Base-by-base conservation (phyloP, 441 rosid species). In the Populus hybrid region DNA sequence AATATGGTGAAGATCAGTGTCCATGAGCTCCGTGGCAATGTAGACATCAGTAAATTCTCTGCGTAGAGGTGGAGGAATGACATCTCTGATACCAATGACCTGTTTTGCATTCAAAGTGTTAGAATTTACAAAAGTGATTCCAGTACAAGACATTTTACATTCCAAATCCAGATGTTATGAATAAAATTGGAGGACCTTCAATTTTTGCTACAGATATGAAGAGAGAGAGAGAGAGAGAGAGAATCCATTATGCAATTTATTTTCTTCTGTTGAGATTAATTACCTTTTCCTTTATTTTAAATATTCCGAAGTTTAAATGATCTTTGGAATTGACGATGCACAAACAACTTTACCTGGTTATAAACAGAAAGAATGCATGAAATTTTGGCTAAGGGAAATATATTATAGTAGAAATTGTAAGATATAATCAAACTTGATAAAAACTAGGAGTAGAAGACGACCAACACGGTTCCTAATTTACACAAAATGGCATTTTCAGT, bases 1-100 rank as follows among this genome's bases (percentile, higher is more conserved):
- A 75, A 96, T 96, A 72, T 96, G 97, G 81, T 96, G 98, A 78
- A 96, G 94, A 85, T 96, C 98, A 50, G 98, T 90, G 83, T 94
- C 99, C 99, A 96, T 90, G 71, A 96, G 90, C 66, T 96, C 99
- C 21, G 79, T 87, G 32, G 99, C 87, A 7, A 94, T 87, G 81
- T 96, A 96, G 32, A 96, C 98, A 84, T 96, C 98, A 16, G 80
- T 77, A 81, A 96, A 96, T 81, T 92, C 91, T 82, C 90, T 84
- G 75, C 98, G 70, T 32, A 92, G 2, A 79, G 99, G 94, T n/a
- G 99, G 98, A 74, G 99, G 99, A 82, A 96, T 85, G 67, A 96
- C 95, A 84, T 96, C 99, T 87, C 90, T 91, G 74, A 96, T 84
- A 21, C 79, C 92, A 82, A 86, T 80, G 38, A 96, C 23, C 32